Evolutionary conservation across 2,329 filamentous ascomycete genomes (phyloP).

Genomic region (Akanthomyces muscarius): DNA sequence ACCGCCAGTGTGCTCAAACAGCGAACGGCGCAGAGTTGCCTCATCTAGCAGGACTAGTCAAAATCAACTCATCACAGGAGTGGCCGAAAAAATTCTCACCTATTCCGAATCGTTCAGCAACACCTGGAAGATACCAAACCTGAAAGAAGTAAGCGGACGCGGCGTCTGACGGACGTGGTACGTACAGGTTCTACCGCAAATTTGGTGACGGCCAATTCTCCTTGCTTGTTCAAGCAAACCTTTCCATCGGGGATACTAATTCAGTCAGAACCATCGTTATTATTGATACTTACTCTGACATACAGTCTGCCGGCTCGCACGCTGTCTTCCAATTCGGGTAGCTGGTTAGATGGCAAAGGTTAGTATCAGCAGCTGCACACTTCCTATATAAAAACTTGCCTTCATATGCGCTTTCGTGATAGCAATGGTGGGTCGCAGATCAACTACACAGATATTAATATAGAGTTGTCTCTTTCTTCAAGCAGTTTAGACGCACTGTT

Average conservation of each 20-base stretch:
- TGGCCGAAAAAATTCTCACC: slow-evolving; percentile 41
- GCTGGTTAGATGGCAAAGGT: slow-evolving; percentile 31
- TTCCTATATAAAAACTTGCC: slow-evolving; percentile 27
- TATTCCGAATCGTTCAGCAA: slow-evolving; percentile 91
- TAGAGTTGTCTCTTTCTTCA: not conserved
- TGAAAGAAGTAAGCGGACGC: slow-evolving; percentile 23
- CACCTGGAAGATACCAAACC: slow-evolving; percentile 79
- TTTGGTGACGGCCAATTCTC: slow-evolving; percentile 91
- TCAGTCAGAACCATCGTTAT: not conserved
- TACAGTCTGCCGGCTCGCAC: slow-evolving; percentile 73
- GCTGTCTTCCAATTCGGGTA: slow-evolving; percentile 90
- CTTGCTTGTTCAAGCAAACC: slow-evolving; percentile 79
- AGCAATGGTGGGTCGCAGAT: slow-evolving; percentile 86
- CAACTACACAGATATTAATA: slow-evolving; percentile 45
- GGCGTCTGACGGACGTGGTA: slow-evolving; percentile 36
- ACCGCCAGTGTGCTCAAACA: slow-evolving; percentile 94
- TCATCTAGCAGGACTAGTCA: slow-evolving; percentile 55
- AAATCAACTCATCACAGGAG: not conserved
- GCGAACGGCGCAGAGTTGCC: slow-evolving; percentile 73
- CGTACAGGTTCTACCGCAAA: slow-evolving; percentile 90
- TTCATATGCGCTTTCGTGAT: slow-evolving; percentile 94
- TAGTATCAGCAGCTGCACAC: not conserved
- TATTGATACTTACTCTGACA: slow-evolving; percentile 27
- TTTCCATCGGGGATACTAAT: slow-evolving; percentile 68
- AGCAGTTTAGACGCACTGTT: slow-evolving; percentile 44